Base-by-base conservation (phyloP, 2,329 filamentous ascomycete species). In the Dactylellina drechsleri region DNA sequence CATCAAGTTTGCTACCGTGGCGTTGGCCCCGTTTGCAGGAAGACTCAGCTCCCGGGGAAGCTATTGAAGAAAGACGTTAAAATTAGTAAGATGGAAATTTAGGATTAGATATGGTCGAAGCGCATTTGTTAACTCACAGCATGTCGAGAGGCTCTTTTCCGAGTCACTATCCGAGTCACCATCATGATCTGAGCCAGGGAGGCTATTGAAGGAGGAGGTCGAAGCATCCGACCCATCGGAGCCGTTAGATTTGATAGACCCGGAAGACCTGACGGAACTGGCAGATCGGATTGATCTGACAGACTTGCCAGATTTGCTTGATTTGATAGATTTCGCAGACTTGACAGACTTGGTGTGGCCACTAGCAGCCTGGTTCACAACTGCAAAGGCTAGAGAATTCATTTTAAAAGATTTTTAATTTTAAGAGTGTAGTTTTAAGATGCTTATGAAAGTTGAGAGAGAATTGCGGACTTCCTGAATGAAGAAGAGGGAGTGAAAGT, bases 1-100 rank as follows among this genome's bases (percentile, higher is more conserved):
- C 66, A 31, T 58, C 20, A 20, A 20, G 15, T n/a, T 43, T 52
- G 36, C 13, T 28, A 18, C 13, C 15, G 23, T 60, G 54, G 20
- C 47, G n/a, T 2, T 26, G 23, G 26, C 26, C 26, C 13, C 18
- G 8, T 41, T 47, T 56, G 18, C 41, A 28, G 8, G 3, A 10
- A 8, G 28, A n/a, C 4, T 43, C 18, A 10, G 5, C 47, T 10
- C 2, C 41, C 2, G 12, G 41, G n/a, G 41, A 3, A 45, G 4
- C 41, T 45, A 16, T 3, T 45, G 13, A 45, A 13, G 13, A 15
- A 45, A 15, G 41, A 15, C 41, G n/a, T 13, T 45, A 12, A 45
- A 16, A 15, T n/a, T n/a, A 45, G n/a, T 45, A 4, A 28, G 26
- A 28, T 28, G 26, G 3, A 28, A 28, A 28, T 28, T 28, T 28